These are phyloP conservation scores for Solanum sitiens DNA, from an alignment of 257 asterid genomes.

Conservation along the genomic window DNA sequence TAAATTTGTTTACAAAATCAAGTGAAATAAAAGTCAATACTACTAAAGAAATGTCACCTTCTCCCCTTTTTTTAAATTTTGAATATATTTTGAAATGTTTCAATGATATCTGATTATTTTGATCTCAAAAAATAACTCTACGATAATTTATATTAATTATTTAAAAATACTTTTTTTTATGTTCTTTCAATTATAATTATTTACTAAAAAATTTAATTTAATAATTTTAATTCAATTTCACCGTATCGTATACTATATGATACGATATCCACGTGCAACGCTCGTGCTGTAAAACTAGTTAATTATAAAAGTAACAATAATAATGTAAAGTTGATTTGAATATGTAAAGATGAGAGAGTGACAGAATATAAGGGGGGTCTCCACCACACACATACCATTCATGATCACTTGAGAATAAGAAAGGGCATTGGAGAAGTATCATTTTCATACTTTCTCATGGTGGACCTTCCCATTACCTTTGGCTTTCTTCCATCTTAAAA, in stretches of 20 bases:
- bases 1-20: too few species aligned
- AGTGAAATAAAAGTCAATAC: background rate
- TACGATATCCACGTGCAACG: background rate
- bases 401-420: conserved; percentile 9
- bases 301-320: background rate
- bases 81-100: too few species aligned
- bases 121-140: too few species aligned
- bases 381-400: conserved; percentile 10
- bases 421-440: background rate
- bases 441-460: background rate
- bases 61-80: background rate
- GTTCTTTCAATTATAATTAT: background rate
- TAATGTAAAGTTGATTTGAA: conserved; percentile 4
- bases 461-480: background rate
- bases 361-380: background rate
- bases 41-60: background rate
- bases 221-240: background rate
- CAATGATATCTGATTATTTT: background rate
- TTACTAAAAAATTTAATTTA: background rate
- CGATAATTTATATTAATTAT: too few species aligned
- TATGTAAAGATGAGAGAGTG: conserved; percentile 18
- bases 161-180: too few species aligned
- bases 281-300: background rate
- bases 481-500: background rate
- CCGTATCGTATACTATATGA: background rate